Evolutionary conservation across 306 rosid genomes (phyloP), one percentile per base, ranked within the genome.

Genomic region (Nissolia schottii): DNA sequence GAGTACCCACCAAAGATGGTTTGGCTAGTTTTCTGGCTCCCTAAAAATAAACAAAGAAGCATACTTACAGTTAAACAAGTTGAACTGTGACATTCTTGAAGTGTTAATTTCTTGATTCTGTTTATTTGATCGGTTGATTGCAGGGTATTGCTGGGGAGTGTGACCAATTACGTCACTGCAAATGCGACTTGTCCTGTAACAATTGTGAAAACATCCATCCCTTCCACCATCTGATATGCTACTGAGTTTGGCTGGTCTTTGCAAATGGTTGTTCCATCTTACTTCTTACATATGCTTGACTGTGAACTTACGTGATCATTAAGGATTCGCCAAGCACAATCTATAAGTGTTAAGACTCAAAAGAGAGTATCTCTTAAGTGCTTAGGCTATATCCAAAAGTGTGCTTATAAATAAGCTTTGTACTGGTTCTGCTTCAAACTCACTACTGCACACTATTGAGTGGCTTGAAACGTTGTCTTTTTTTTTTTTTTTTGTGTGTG

Each of bases 91-190:
- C 28, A 13, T 34, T 1, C 38, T 37, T n/a, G n/a, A n/a, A n/a
- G 22, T 41, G 32, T 49, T 32, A 35, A 69, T 69, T 34, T 67
- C 53, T 45, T 65, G 40, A 77, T 67, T 59, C 23, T 29, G 27
- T 74, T 54, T 10, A 15, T 51, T 63, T 20, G 23, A 18, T 56
- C 70, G 71, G 11, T 49, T 65, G 64, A 16, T 28, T 77, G 61
- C 32, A 83, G 88, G 86, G 87, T 86, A 1, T 64, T 86, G 54
- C 66, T 83, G 80, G 90, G 87, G 65, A 86, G 90, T 71, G 90
- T 86, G 54, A 83, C 82, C 62, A 83, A 18, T 54, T 73, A 75
- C n/a, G 88, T 86, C 25, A 45, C 78, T 35, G 2, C 82, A 43
- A 83, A 86, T 70, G 90, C 84, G 4, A 57, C 1, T 73, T 78